Conservation (phyloP, 2,329 filamentous ascomycete genomes). For the Colletotrichum lupini region DNA sequence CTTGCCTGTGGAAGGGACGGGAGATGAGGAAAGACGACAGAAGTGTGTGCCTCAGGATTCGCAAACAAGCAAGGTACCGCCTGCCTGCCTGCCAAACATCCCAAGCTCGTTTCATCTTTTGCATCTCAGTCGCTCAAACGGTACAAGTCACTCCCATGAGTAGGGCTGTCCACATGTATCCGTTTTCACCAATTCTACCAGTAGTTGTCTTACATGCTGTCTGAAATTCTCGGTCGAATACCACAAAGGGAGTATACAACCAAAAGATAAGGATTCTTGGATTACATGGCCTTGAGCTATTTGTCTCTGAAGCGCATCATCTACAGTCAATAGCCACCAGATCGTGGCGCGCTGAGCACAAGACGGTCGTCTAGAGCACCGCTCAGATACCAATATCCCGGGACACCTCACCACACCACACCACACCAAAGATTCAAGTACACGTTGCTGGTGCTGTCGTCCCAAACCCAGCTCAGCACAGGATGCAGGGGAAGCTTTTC, state of each 20-base stretch:
- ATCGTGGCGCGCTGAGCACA: not conserved
- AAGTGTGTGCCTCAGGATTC: constrained; percentile 15
- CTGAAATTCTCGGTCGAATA: not conserved
- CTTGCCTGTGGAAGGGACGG: constrained; percentile 8
- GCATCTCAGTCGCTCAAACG: constrained; percentile 12
- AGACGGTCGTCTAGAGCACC: not conserved
- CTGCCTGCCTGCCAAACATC: constrained; percentile 17
- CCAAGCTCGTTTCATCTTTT: constrained; percentile 24
- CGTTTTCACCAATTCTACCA: not conserved
- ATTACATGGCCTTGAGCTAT: not conserved
- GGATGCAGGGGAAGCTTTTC: constrained; percentile 15
- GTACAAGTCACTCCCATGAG: not conserved
- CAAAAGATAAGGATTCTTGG: not conserved
- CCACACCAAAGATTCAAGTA: constrained; percentile 7
- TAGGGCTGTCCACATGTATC: not conserved
- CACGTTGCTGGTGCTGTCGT: constrained; percentile 24
- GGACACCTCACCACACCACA: not conserved
- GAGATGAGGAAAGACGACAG: constrained; percentile 1
- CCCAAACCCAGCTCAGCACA: constrained; percentile 12
- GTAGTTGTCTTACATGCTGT: not conserved
- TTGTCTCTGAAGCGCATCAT: too few species aligned
- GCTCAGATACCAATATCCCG: not conserved
- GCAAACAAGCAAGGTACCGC: constrained; percentile 2
- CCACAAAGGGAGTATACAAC: not conserved
- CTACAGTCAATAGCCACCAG: too few species aligned